Conservation (phyloP, 2,329 filamentous ascomycete genomes). For the Aureobasidium leucospermi region DNA sequence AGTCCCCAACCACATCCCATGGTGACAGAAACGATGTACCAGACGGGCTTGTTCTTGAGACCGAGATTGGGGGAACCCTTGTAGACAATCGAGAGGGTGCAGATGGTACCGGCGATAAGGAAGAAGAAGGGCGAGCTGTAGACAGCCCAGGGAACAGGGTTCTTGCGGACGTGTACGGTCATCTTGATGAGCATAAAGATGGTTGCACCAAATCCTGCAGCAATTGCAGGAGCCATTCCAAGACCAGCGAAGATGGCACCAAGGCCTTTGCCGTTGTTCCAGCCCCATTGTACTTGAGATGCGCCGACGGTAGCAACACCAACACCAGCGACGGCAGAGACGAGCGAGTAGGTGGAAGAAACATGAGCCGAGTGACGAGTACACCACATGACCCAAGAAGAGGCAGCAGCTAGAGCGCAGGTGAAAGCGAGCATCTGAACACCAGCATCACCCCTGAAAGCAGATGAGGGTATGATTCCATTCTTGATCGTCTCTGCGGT, state of each 20-base stretch:
- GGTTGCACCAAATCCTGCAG: slow-evolving; percentile 40
- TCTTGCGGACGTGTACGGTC: slow-evolving; percentile 41
- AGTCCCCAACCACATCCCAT: slow-evolving; percentile 30
- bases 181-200: slow-evolving; percentile 46
- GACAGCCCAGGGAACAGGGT: slow-evolving; percentile 44
- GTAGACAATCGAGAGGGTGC: slow-evolving; percentile 53
- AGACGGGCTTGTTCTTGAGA: slow-evolving; percentile 37
- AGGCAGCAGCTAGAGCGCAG: slow-evolving; percentile 37
- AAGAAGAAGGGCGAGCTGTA: slow-evolving; percentile 44
- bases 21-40: slow-evolving; percentile 47
- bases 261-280: slow-evolving; percentile 36
- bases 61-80: slow-evolving; percentile 33
- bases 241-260: slow-evolving; percentile 38
- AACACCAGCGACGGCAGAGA: slow-evolving; percentile 53
- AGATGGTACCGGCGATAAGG: slow-evolving; percentile 42
- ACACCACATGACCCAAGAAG: slow-evolving; percentile 50
- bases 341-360: slow-evolving; percentile 55
- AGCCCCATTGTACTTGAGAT: slow-evolving; percentile 34
- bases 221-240: slow-evolving; percentile 44
- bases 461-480: slow-evolving; percentile 46
- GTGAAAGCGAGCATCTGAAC: slow-evolving; percentile 40
- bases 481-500: slow-evolving; percentile 41
- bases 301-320: slow-evolving; percentile 49
- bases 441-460: slow-evolving; percentile 43
- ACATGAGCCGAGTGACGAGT: slow-evolving; percentile 51